Percentiles rank a stretch among this genome's conserved stretches.
phyloP scores from a whole-genome alignment of 2,329 filamentous ascomycete genomes.

The Hypoxylon sp. region DNA sequence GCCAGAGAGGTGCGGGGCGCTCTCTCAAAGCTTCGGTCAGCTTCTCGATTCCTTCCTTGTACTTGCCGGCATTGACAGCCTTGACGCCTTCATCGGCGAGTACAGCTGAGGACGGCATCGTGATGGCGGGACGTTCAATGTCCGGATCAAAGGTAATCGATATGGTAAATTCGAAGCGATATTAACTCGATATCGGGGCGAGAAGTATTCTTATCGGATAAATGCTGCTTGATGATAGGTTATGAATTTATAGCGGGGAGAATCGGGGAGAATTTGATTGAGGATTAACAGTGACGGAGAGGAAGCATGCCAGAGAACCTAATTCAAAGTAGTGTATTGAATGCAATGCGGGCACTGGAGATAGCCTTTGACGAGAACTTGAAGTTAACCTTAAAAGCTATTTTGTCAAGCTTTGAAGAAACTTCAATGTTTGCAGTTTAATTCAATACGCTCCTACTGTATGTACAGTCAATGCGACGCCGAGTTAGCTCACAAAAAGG shows the following conservation, averaged over 20 bases:
- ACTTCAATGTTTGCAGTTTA: not conserved
- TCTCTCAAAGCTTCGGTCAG: conserved; percentile 77
- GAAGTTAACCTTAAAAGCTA: not conserved
- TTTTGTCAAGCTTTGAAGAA: no score
- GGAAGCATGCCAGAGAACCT: not conserved
- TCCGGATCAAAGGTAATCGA: not conserved
- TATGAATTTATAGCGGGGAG: not conserved
- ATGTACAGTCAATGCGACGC: not conserved
- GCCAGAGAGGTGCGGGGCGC: conserved; percentile 80
- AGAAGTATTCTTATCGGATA: not conserved
- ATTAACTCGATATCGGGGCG: not conserved
- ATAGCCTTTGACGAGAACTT: not conserved
- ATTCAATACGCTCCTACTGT: not conserved
- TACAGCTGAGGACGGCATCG: conserved; percentile 66
- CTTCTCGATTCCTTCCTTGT: conserved; percentile 75
- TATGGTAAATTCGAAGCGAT: not conserved
- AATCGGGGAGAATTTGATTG: conserved; percentile 1
- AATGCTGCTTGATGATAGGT: conserved; percentile 1
- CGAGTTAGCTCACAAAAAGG: no score
- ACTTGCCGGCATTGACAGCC: conserved; percentile 75
- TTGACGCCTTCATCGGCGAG: conserved; percentile 74
- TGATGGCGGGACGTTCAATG: conserved; percentile 11
- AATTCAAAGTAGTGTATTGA: not conserved
- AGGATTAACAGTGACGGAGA: not conserved
- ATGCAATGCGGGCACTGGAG: not conserved